Evolutionary conservation across 148 eudicot species (phyloP), one percentile per base, ranked within the genome.

Genomic region (Cornus suecica): DNA sequence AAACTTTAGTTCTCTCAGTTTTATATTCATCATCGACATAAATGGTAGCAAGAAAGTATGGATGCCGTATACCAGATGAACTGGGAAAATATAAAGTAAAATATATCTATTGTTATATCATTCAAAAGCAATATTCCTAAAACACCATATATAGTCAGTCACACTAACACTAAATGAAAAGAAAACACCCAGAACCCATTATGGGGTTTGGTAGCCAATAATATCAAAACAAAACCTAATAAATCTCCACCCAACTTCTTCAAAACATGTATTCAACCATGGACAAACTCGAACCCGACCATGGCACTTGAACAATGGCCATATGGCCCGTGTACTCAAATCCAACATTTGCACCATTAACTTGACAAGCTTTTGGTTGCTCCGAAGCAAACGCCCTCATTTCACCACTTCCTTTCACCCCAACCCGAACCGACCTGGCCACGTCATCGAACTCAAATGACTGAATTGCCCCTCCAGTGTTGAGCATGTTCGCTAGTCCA

Each of bases 401-500:
- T 32, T 88, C 88, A 6, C 94, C 97, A 0, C 58, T 42, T 2
- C 97, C 97, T 66, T 87, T 93, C 34, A 91, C 82, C 45, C 88
- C 92, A 42, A 91, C 76, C 52, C 54, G 73, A 41, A 90, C 88
- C 70, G 68, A 63, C 52, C 67, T 69, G 1, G 62, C 78, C 32
- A 70, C 85, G 51, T 72, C 84, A 42, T 82, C 88, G 45, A 78
- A 76, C 45, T 68, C 86, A 20, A 92, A 8, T 0, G 88, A 82
- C 75, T 86, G 84, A 5, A 90, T 78, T 9, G 91, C 91, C 4
- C 91, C 93, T 9, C 93, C 93, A 8, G 91, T 73, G 74, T 90
- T 90, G 63, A 90, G 84, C 91, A 90, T 90, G 68, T 90, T 90
- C 54, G 79, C 88, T 28, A 90, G 65, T 29, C 93, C 93, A 13